These are phyloP conservation scores for Phialophora chinensis DNA, from an alignment of 2,329 filamentous ascomycete species.

Conservation along the genomic window DNA sequence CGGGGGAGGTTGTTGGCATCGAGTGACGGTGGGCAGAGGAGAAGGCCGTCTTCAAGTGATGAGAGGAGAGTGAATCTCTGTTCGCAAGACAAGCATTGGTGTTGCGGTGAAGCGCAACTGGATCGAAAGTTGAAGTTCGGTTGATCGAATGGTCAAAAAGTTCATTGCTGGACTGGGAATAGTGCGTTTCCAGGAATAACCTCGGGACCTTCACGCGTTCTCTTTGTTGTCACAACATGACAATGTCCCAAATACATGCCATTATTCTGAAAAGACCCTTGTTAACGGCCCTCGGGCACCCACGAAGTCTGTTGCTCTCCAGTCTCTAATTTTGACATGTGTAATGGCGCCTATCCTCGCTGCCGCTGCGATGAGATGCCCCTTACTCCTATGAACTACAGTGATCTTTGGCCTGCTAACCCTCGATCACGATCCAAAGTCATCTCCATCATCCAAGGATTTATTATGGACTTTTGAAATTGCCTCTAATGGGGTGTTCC, in stretches of 20 bases:
- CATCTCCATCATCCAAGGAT: no score
- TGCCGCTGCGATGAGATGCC: background rate
- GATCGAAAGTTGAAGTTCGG: background rate
- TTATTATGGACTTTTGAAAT: no score
- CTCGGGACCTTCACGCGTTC: background rate
- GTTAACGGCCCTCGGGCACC: background rate
- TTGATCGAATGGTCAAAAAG: background rate
- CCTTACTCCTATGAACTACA: background rate
- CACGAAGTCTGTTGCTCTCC: background rate
- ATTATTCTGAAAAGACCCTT: no score
- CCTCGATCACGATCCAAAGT: no score
- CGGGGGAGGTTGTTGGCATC: background rate
- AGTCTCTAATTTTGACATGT: background rate
- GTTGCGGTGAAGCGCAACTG: slow-evolving; percentile 3
- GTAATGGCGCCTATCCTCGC: background rate
- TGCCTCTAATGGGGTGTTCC: no score
- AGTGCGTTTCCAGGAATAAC: background rate
- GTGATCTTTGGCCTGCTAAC: background rate
- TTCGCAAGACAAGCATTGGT: background rate
- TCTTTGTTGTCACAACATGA: background rate
- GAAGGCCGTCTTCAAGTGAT: background rate
- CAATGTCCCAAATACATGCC: no score
- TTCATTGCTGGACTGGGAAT: background rate
- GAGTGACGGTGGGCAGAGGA: background rate
- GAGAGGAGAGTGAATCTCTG: background rate